phyloP scores from a whole-genome alignment of 2,329 filamentous ascomycete genomes.

The Colletotrichum melonis region DNA sequence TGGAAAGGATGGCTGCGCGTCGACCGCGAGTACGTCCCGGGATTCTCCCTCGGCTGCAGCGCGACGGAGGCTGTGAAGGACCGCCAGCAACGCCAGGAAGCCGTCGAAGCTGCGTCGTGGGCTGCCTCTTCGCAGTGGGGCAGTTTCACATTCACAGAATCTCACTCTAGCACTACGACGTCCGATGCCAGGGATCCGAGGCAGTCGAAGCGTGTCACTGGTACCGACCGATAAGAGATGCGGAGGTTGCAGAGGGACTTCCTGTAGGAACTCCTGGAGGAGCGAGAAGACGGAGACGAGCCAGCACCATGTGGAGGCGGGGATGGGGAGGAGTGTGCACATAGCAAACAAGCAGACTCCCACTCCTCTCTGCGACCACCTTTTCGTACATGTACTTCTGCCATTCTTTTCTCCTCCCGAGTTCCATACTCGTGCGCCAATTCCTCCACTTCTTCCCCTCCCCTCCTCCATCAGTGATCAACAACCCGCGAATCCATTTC shows the following conservation, averaged over 20 bases:
- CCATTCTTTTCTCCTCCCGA: not conserved
- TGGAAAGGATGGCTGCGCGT: constrained; percentile 66
- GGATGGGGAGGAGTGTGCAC: not conserved
- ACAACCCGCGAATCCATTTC: not conserved
- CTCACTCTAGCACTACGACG: not conserved
- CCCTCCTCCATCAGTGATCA: not conserved
- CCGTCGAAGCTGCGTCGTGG: constrained; percentile 58
- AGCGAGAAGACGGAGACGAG: not conserved
- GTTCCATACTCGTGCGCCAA: not conserved
- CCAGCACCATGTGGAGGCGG: constrained; percentile 4
- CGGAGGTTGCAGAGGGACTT: not conserved
- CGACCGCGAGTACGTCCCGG: constrained; percentile 53
- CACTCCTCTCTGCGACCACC: not conserved
- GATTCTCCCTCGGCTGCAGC: constrained; percentile 52
- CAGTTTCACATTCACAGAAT: constrained; percentile 46
- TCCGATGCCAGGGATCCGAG: not conserved
- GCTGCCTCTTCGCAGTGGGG: constrained; percentile 62
- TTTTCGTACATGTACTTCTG: not conserved
- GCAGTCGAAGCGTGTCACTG: not conserved
- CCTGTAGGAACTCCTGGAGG: not conserved
- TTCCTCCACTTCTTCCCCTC: not conserved
- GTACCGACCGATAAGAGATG: not conserved
- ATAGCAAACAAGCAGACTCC: not conserved
- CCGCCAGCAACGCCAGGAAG: constrained; percentile 50
- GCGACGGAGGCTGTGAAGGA: constrained; percentile 58